Conservation (phyloP, 2,329 filamentous ascomycete genomes). For the Monilinia fructigena region DNA sequence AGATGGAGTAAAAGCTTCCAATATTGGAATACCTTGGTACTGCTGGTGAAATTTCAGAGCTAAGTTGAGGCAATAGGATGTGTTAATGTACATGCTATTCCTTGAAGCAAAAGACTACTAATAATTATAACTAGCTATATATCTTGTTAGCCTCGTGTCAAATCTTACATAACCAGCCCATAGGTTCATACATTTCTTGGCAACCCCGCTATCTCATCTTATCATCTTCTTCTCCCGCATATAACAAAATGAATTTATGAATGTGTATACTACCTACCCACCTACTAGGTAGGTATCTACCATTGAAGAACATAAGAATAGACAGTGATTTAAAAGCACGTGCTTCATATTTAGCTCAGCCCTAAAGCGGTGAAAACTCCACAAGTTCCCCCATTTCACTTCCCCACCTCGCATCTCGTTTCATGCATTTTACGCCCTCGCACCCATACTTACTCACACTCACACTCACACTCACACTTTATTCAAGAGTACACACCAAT, state of each 20-base stretch:
- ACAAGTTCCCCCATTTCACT: slow-evolving; percentile 3
- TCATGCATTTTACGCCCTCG: neutral
- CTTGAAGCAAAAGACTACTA: too few species aligned
- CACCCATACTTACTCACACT: neutral
- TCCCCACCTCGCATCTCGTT: slow-evolving; percentile 7
- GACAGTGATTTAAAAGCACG: neutral
- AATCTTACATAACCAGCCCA: neutral
- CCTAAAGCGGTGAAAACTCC: slow-evolving; percentile 4
- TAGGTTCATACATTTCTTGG: neutral
- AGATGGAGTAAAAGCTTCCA: too few species aligned
- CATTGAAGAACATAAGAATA: too few species aligned
- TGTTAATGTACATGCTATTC: too few species aligned
- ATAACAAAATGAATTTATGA: too few species aligned
- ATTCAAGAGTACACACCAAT: neutral
- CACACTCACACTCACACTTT: neutral
- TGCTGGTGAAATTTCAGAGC: too few species aligned
- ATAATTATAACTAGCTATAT: too few species aligned
- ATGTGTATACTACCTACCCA: too few species aligned
- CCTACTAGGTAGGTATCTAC: too few species aligned
- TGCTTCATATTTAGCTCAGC: neutral
- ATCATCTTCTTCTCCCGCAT: neutral
- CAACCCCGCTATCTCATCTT: neutral
- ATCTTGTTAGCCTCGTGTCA: slow-evolving; percentile 6
- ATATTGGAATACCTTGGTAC: too few species aligned
- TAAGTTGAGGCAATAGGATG: too few species aligned